Conservation (phyloP, 2,329 filamentous ascomycete species). For the Magnaporthales sp. region DNA sequence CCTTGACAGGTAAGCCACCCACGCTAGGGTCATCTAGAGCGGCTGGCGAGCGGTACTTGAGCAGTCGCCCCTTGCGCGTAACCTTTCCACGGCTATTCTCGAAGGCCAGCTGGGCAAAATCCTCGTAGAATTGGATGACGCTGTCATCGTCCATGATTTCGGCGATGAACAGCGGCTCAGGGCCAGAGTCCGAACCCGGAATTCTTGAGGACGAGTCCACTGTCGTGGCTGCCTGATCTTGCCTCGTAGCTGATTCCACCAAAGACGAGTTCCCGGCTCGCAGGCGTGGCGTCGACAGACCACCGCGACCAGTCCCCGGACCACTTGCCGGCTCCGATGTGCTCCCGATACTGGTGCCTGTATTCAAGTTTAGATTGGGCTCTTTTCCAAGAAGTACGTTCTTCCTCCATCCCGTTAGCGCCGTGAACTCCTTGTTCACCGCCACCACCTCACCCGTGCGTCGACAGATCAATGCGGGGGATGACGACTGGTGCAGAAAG, state of each 20-base stretch:
- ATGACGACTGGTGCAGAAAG: slow-evolving; percentile 79
- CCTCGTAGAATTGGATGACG: slow-evolving; percentile 90
- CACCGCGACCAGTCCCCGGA: slow-evolving; percentile 29
- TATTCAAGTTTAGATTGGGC: slow-evolving; percentile 80
- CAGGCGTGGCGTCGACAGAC: slow-evolving; percentile 42
- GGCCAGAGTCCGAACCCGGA: slow-evolving; percentile 30
- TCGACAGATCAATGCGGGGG: slow-evolving; percentile 84
- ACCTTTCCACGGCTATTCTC: slow-evolving; percentile 82
- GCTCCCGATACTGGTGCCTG: slow-evolving; percentile 31
- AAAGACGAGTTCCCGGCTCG: slow-evolving; percentile 27
- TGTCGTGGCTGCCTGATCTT: slow-evolving; percentile 18
- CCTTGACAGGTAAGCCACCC: slow-evolving; percentile 13
- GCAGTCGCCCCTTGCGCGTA: slow-evolving; percentile 71
- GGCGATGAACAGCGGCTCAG: slow-evolving; percentile 79
- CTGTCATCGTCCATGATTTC: slow-evolving; percentile 91
- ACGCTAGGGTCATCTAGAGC: slow-evolving; percentile 19
- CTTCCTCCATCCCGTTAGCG: slow-evolving; percentile 89
- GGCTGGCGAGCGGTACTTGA: slow-evolving; percentile 72
- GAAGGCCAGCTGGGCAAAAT: slow-evolving; percentile 88
- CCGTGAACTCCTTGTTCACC: slow-evolving; percentile 94
- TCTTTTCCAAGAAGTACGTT: slow-evolving; percentile 82
- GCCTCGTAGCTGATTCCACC: not conserved
- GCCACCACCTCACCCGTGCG: slow-evolving; percentile 92
- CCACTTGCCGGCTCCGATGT: slow-evolving; percentile 23
- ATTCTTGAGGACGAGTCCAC: slow-evolving; percentile 11